Conservation (phyloP, 2,329 filamentous ascomycete genomes). For the Talaromyces sp. region DNA sequence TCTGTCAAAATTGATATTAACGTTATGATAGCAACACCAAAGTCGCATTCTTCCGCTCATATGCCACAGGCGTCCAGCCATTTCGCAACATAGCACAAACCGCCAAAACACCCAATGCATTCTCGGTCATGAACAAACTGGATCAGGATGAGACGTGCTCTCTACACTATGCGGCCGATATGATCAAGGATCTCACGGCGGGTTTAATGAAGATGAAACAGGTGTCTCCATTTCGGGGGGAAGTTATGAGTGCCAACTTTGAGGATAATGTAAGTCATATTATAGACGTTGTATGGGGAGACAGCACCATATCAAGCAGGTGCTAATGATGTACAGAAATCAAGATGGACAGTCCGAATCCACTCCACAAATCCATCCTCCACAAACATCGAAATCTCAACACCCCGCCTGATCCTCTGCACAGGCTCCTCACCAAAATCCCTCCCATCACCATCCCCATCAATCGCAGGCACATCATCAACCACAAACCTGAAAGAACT, state of each 20-base stretch:
- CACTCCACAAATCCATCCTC: constrained; percentile 31
- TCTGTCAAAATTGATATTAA: not conserved
- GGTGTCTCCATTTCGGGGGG: constrained; percentile 35
- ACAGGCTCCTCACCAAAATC: constrained; percentile 56
- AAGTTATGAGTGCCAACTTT: constrained; percentile 36
- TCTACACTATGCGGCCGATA: constrained; percentile 58
- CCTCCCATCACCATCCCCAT: constrained; percentile 43
- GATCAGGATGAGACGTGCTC: constrained; percentile 59
- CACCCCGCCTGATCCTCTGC: constrained; percentile 55
- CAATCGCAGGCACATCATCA: constrained; percentile 28
- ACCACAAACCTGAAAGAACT: constrained; percentile 45
- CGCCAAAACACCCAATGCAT: constrained; percentile 53
- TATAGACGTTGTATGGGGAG: not conserved
- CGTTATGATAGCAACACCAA: constrained; percentile 56
- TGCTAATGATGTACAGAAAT: constrained; percentile 23
- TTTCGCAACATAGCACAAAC: constrained; percentile 54
- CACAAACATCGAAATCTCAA: constrained; percentile 36
- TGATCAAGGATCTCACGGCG: constrained; percentile 50
- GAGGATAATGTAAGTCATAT: constrained; percentile 30
- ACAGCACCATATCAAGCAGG: too few species aligned
- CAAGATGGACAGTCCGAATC: constrained; percentile 36
- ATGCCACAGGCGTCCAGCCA: constrained; percentile 53
- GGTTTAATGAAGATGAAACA: constrained; percentile 40
- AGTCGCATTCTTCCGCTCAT: constrained; percentile 59
- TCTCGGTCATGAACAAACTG: constrained; percentile 53